phyloP scores from a whole-genome alignment of 2,329 filamentous ascomycete genomes.

The Nakataea oryzae region DNA sequence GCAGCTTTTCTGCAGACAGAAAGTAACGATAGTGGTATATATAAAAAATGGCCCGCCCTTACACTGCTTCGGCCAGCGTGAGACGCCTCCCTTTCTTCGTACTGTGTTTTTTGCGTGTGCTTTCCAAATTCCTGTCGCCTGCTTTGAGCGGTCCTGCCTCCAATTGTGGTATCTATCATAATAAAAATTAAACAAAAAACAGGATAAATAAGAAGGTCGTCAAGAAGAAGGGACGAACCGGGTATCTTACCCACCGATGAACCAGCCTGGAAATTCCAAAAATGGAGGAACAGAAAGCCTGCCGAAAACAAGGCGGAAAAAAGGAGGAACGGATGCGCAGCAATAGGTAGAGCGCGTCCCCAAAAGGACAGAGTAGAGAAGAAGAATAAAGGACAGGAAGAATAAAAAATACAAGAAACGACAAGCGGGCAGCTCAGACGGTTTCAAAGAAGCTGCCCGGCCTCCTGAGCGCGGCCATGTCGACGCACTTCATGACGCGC shows the following conservation, averaged over 20 bases:
- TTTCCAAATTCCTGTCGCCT: not conserved
- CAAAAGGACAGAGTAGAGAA: not conserved
- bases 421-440: conserved; percentile 14
- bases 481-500: conserved; percentile 33
- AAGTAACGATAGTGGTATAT: not conserved
- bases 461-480: conserved; percentile 30
- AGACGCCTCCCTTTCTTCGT: not conserved
- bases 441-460: conserved; percentile 34
- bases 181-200: conserved; percentile 1
- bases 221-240: too few species aligned
- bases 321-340: not conserved
- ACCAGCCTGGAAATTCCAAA: not conserved
- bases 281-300: not conserved
- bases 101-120: not conserved
- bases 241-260: not conserved
- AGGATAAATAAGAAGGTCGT: not conserved
- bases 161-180: not conserved
- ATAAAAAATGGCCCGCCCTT: not conserved
- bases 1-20: not conserved
- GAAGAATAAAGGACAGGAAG: not conserved
- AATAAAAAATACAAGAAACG: not conserved
- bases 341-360: not conserved
- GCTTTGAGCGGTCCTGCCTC: not conserved
- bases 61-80: not conserved
- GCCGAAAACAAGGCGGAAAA: not conserved